phyloP scores from a whole-genome alignment of 2,329 filamentous ascomycete species.

The Ciborinia camelliae region DNA sequence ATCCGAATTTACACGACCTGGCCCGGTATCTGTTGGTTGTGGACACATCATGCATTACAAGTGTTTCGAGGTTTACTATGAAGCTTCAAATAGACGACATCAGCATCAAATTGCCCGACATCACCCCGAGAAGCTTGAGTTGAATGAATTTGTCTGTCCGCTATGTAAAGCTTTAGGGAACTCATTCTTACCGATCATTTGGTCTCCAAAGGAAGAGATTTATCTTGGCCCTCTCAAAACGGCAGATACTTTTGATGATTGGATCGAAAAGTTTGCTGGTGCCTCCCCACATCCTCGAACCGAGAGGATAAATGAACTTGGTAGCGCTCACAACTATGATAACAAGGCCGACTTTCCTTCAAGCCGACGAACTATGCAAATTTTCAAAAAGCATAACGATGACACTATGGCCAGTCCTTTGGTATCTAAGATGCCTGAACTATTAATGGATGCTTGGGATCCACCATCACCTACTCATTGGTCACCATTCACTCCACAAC shows the following conservation, averaged over 20 bases:
- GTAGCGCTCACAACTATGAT: conserved; percentile 14
- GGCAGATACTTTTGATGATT: conserved; percentile 54
- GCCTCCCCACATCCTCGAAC: conserved; percentile 17
- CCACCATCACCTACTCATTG: conserved; percentile 29
- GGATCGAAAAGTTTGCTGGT: conserved; percentile 26
- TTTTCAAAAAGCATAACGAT: conserved; percentile 34
- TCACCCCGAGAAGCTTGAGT: conserved; percentile 76
- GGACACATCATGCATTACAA: conserved; percentile 98
- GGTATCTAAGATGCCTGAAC: conserved; percentile 31
- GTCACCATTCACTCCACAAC: conserved; percentile 17
- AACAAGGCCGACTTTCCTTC: conserved; percentile 6
- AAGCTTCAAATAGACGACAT: conserved; percentile 79
- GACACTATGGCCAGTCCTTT: conserved; percentile 27
- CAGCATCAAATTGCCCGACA: conserved; percentile 89
- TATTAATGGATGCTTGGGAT: conserved; percentile 34
- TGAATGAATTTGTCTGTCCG: conserved; percentile 92
- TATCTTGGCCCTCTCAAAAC: conserved; percentile 71
- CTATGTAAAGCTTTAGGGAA: conserved; percentile 96
- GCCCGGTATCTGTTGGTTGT: conserved; percentile 85
- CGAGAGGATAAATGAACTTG: conserved; percentile 22
- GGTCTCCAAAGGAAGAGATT: conserved; percentile 86
- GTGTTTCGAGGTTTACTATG: conserved; percentile 90
- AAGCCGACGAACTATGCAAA: conserved; percentile 23
- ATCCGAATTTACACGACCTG: conserved; percentile 59
- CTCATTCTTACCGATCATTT: conserved; percentile 88